These are phyloP conservation scores for Botrytis fabae DNA, from an alignment of 2,329 filamentous ascomycete genomes.

Conservation along the genomic window DNA sequence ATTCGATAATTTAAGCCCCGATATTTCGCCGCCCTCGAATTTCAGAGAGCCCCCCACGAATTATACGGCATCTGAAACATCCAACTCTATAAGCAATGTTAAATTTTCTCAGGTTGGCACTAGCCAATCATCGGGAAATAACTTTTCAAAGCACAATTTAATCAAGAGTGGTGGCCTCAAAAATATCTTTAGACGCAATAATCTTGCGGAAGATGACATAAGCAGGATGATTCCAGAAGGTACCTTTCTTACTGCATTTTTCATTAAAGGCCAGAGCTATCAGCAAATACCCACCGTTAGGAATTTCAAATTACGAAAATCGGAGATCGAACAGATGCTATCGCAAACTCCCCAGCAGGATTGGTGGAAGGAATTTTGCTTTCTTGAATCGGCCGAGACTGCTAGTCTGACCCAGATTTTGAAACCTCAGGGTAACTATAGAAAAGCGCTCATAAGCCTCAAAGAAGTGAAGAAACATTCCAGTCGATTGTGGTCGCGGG, in stretches of 20 bases:
- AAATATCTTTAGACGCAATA: background rate
- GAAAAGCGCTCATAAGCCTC: background rate
- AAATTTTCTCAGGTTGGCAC: background rate
- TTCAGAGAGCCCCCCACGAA: too few species aligned
- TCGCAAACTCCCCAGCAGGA: background rate
- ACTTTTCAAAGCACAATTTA: background rate
- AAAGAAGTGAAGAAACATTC: background rate
- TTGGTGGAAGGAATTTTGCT: slow-evolving; percentile 14
- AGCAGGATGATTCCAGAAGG: background rate
- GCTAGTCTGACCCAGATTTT: background rate
- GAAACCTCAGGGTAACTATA: background rate
- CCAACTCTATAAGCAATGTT: too few species aligned
- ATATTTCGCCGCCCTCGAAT: too few species aligned
- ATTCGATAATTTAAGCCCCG: too few species aligned
- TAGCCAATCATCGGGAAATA: background rate
- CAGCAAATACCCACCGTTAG: background rate
- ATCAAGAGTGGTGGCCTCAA: background rate
- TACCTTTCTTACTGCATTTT: background rate
- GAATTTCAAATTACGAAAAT: background rate
- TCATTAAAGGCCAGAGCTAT: background rate
- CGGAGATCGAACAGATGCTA: background rate
- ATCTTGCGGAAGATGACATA: background rate
- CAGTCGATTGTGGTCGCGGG: background rate
- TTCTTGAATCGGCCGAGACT: background rate
- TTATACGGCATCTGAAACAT: too few species aligned